Evolutionary conservation across 352 stramenopile genomes (phyloP), one percentile per base, ranked within the genome.

Genomic region (Phytophthora crassamura): DNA sequence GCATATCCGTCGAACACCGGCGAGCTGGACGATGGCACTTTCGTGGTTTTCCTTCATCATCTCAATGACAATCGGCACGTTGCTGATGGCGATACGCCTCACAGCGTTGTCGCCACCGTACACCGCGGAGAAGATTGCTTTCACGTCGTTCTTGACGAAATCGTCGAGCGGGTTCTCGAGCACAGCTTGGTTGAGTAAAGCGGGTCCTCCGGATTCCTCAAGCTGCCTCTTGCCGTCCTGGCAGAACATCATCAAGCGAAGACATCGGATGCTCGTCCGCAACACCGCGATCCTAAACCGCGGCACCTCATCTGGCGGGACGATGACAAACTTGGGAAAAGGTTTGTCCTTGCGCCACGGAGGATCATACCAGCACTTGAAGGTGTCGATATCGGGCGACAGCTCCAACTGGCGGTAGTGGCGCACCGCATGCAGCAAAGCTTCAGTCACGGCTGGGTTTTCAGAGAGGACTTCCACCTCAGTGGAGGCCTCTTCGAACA

Each of bases 101-200:
- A 93, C 80, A 12, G 84, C 84, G 45, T 91, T 86, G 9, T 86
- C 80, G 30, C 84, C 84, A 18, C 81, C 84, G 38, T 86, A 93
- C 18, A 91, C 76, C 12, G 76, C 71, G 3, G 73, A 72, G 62
- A 93, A 91, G 42, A 93, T 88, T 45, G 81, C 82, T 55, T 90
- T 87, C 52, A 93, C 82, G 33, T 93, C 82, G 34, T 85, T 84
- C 60, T 85, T 75, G 11, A 93, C 76, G 43, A 90, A 91, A 45
- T 88, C 77, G 45, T 93, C 84, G 15, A 93, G 78, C 18, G 77
- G 67, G 42, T 89, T 86, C 16, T 82, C 79, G 4, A 77, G 28
- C n/a, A 75, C 80, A n/a, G 74, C 78, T 5, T 67, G 65, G 48
- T 91, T 88, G 12, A 93, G 64, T 8, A 87, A 34, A 39, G 72